Evolutionary conservation across 768 basidiomycete genomes (phyloP).

Genomic region (Termitomyces sp.): DNA sequence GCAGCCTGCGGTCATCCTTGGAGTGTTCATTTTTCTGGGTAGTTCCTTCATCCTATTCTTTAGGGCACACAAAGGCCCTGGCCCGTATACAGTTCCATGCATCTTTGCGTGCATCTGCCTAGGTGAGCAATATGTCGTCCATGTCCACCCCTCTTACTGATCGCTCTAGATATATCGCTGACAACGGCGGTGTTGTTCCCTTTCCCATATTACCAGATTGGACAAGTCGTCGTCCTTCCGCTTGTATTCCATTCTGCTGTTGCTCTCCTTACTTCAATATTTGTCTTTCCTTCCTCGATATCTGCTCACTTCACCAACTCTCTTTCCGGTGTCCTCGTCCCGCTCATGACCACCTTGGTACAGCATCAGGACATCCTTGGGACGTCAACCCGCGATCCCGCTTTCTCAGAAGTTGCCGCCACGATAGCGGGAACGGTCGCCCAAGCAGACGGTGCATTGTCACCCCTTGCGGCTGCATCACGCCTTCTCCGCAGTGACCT

Average conservation of each 20-base stretch:
- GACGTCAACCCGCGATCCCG: slow-evolving; percentile 32
- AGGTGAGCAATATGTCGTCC: slow-evolving; percentile 28
- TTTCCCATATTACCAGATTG: slow-evolving; percentile 57
- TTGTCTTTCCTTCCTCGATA: slow-evolving; percentile 60
- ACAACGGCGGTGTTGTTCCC: slow-evolving; percentile 59
- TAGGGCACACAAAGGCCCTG: slow-evolving; percentile 54
- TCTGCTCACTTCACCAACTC: slow-evolving; percentile 52
- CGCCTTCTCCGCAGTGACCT: slow-evolving; percentile 56
- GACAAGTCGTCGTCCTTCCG: slow-evolving; percentile 49
- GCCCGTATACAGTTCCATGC: slow-evolving; percentile 52
- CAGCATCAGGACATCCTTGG: slow-evolving; percentile 43
- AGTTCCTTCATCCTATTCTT: slow-evolving; percentile 52
- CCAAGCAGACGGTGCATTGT: slow-evolving; percentile 42
- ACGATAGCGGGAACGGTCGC: slow-evolving; percentile 27
- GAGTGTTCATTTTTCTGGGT: slow-evolving; percentile 60
- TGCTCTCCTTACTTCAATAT: slow-evolving; percentile 42
- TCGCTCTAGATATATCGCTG: slow-evolving; percentile 45
- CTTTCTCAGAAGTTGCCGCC: slow-evolving; percentile 28
- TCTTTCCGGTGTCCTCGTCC: slow-evolving; percentile 41
- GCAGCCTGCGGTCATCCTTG: slow-evolving; percentile 55
- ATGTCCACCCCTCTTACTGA: background rate
- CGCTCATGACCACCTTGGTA: slow-evolving; percentile 39
- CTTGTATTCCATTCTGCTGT: slow-evolving; percentile 55
- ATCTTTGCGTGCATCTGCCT: slow-evolving; percentile 58
- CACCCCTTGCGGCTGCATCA: slow-evolving; percentile 44